Conservation (phyloP, 805 yeast species). For the Candida xyloterini region DNA sequence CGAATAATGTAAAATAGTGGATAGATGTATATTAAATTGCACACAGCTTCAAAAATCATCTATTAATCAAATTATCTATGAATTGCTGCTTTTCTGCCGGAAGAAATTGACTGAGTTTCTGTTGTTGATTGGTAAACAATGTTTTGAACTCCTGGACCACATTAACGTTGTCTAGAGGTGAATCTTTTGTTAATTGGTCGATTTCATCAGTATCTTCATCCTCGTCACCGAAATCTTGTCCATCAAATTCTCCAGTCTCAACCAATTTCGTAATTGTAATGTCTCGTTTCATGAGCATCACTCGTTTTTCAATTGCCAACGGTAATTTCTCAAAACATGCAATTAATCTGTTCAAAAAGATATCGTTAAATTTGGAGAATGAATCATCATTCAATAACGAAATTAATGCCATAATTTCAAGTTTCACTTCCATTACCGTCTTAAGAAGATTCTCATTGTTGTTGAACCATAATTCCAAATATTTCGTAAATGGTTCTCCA, state of each 20-base stretch:
- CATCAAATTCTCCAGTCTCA: constrained; percentile 35
- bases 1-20: constrained; percentile 11
- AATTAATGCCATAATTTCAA: constrained; percentile 47
- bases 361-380: constrained; percentile 24
- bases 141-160: constrained; percentile 32
- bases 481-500: constrained; percentile 36
- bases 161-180: constrained; percentile 31
- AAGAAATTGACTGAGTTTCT: constrained; percentile 9
- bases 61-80: constrained; percentile 16
- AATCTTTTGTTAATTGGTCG: constrained; percentile 32
- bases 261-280: constrained; percentile 29
- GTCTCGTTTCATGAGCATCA: constrained; percentile 42
- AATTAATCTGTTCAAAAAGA: constrained; percentile 36
- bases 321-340: constrained; percentile 45
- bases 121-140: constrained; percentile 20
- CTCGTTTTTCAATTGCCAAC: constrained; percentile 45
- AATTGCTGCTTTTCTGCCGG: constrained; percentile 23
- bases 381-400: constrained; percentile 38
- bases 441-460: constrained; percentile 40
- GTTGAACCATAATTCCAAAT: constrained; percentile 47
- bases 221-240: constrained; percentile 18
- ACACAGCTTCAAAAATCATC: constrained; percentile 4
- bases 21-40: constrained; percentile 6
- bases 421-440: constrained; percentile 54
- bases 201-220: constrained; percentile 26